Percentiles rank a stretch among this genome's conserved stretches.
These are phyloP conservation scores for Kwoniella shandongensis DNA, from an alignment of 768 basidiomycete genomes.

Conservation along the genomic window DNA sequence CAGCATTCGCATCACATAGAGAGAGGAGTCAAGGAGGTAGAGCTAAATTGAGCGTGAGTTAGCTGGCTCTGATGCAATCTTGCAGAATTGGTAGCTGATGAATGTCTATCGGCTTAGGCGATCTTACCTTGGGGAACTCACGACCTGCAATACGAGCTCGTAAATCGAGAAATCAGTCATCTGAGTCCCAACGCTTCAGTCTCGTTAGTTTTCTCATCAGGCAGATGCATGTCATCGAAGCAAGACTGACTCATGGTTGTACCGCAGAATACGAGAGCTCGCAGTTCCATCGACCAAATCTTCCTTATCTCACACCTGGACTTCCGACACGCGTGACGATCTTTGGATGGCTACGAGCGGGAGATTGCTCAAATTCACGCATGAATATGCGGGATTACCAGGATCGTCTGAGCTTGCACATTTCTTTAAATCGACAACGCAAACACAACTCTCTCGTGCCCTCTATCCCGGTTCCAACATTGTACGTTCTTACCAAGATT, in stretches of 20 bases:
- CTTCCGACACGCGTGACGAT: constrained; percentile 74
- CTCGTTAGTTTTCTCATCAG: constrained; percentile 60
- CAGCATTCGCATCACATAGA: constrained; percentile 63
- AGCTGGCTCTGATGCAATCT: neutral
- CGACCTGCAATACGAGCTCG: constrained; percentile 81
- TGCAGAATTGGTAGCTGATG: neutral
- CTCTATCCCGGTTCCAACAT: constrained; percentile 65
- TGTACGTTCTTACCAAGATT: constrained; percentile 28
- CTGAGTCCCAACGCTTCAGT: constrained; percentile 76
- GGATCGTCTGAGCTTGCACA: constrained; percentile 63
- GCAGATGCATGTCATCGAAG: constrained; percentile 12
- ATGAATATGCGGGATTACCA: constrained; percentile 71
- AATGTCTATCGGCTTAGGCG: constrained; percentile 21
- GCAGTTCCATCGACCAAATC: constrained; percentile 82
- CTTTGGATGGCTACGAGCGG: constrained; percentile 65
- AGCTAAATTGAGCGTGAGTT: constrained; percentile 71
- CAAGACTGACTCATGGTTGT: neutral
- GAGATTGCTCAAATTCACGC: constrained; percentile 63
- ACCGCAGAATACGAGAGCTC: constrained; percentile 71
- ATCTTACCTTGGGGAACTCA: constrained; percentile 58
- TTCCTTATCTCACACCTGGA: constrained; percentile 73
- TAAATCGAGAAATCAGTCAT: constrained; percentile 70
- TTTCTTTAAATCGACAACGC: constrained; percentile 72
- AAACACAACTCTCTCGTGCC: constrained; percentile 64
- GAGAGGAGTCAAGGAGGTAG: constrained; percentile 58